Conservation (phyloP, 179 eudicot species). For the Amaranthus tricolor region DNA sequence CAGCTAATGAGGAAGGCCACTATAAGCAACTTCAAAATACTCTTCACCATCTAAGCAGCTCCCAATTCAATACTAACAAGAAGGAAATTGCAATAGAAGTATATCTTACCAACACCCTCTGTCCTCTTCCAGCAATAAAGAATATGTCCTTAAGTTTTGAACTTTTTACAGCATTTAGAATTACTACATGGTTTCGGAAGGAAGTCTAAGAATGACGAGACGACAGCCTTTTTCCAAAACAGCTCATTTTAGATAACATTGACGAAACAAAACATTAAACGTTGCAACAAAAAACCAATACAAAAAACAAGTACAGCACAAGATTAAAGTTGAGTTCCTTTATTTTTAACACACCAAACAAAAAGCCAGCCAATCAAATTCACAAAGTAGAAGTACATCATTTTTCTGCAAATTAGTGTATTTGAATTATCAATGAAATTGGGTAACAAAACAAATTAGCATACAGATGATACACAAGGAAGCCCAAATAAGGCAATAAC, state of each 20-base stretch:
- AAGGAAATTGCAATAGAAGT: constrained; percentile 5
- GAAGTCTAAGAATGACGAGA: neutral
- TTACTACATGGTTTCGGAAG: too few species aligned
- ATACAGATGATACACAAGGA: constrained; percentile 11
- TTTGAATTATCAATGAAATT: constrained; percentile 8
- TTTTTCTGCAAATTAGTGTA: constrained; percentile 18
- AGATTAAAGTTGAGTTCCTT: constrained; percentile 3
- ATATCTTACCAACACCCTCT: constrained; percentile 14
- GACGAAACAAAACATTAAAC: neutral
- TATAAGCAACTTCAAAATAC: constrained; percentile 8
- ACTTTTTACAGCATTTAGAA: too few species aligned
- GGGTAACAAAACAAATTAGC: constrained; percentile 4
- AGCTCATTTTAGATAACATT: neutral
- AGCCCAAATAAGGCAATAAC: neutral
- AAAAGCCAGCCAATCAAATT: constrained; percentile 12
- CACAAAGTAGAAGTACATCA: neutral
- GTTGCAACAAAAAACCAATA: neutral
- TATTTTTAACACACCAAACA: constrained; percentile 19
- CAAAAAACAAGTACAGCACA: neutral
- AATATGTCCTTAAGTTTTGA: neutral
- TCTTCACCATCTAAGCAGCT: constrained; percentile 12
- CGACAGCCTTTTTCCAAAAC: neutral
- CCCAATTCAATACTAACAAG: constrained; percentile 17
- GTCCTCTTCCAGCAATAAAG: constrained; percentile 8
- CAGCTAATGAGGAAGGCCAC: constrained; percentile 12